Percentiles rank a stretch among this genome's conserved stretches.
Evolutionary conservation across 2,329 filamentous ascomycete genomes (phyloP).

Genomic region (Purpureocillium takamizusanense): DNA sequence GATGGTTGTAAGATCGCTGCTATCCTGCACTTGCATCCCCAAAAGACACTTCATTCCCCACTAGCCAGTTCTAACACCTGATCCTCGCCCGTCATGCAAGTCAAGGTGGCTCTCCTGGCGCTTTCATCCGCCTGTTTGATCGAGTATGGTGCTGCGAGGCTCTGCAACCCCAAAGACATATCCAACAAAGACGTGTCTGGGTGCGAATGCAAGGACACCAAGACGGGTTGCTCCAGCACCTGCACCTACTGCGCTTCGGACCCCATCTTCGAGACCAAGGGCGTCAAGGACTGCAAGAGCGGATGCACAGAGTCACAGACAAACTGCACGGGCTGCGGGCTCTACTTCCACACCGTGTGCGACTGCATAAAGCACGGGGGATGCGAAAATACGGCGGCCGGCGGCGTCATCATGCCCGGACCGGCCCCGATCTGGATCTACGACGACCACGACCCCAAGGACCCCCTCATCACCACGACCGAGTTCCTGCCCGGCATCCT

Average conservation of each 20-base stretch:
- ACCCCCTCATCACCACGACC: slow-evolving; percentile 7
- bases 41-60: no score
- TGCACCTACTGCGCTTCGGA: no score
- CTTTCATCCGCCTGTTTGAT: neutral
- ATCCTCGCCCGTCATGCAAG: neutral
- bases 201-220: neutral
- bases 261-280: no score
- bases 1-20: no score
- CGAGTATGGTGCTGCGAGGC: neutral
- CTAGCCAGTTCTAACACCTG: no score
- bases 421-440: neutral
- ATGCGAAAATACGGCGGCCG: slow-evolving; percentile 1
- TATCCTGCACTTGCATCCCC: no score
- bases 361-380: slow-evolving; percentile 3
- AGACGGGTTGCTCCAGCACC: no score
- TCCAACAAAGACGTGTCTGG: neutral
- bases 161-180: neutral
- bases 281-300: no score
- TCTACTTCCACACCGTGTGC: slow-evolving; percentile 8
- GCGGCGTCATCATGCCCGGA: neutral
- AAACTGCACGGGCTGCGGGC: slow-evolving; percentile 3
- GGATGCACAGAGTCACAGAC: neutral
- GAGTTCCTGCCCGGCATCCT: slow-evolving; percentile 5
- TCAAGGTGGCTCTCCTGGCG: neutral
- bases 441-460: neutral